phyloP scores from a whole-genome alignment of 2,329 filamentous ascomycete species.

The Ophiostoma ips region DNA sequence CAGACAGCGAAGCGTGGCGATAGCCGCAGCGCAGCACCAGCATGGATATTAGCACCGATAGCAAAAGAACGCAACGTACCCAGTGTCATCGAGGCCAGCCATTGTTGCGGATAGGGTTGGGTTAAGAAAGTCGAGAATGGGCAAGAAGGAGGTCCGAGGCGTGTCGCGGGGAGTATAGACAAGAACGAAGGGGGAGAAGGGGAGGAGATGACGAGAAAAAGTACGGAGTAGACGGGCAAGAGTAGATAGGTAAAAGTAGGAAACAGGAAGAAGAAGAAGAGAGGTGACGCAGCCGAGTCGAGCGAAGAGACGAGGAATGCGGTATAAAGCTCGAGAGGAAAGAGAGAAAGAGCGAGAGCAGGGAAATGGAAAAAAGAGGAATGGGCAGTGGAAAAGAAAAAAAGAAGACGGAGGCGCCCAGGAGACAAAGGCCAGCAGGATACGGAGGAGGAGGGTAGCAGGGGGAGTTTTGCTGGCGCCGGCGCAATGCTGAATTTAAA shows the following conservation, averaged over 20 bases:
- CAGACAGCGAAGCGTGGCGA: neutral
- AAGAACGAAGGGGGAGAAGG: neutral
- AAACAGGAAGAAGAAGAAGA: neutral
- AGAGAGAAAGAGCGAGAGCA: neutral
- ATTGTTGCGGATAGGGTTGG: neutral
- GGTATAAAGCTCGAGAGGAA: neutral
- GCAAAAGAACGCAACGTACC: neutral
- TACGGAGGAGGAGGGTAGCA: neutral
- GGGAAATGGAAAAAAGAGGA: neutral
- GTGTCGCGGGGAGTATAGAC: neutral
- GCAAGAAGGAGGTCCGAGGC: neutral
- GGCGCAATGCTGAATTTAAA: neutral
- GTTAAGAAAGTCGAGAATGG: neutral
- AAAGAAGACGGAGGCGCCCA: neutral
- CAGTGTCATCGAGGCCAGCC: conserved; percentile 1
- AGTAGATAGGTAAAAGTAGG: neutral
- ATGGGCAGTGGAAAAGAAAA: neutral
- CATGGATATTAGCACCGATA: neutral
- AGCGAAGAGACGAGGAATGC: neutral
- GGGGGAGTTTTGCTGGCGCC: neutral
- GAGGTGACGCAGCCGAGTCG: conserved; percentile 1
- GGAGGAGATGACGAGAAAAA: neutral
- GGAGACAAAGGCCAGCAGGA: neutral
- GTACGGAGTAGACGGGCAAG: neutral
- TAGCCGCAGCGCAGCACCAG: neutral